phyloP scores from a whole-genome alignment of 1,284 basidiomycete species.

The Cutaneotrichosporon dermatis region DNA sequence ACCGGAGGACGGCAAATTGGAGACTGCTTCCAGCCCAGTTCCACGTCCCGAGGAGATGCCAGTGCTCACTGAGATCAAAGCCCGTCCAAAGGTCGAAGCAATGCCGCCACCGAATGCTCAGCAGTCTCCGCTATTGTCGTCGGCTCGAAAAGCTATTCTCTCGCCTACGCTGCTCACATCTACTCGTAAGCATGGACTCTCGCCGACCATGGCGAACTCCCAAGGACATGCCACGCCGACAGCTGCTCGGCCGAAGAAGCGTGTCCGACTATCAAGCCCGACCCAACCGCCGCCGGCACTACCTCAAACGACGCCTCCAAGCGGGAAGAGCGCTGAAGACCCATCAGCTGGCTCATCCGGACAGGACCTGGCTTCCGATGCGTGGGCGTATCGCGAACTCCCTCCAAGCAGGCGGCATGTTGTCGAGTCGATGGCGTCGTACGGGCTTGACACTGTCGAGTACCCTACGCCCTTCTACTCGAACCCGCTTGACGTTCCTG shows the following conservation, averaged over 20 bases:
- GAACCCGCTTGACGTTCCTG: constrained; percentile 65
- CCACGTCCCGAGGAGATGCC: not conserved
- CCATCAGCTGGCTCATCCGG: not conserved
- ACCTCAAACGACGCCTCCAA: not conserved
- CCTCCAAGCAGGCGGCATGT: constrained; percentile 59
- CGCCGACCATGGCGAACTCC: not conserved
- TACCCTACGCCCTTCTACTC: constrained; percentile 79
- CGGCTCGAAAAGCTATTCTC: not conserved
- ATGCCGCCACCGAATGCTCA: constrained; percentile 11
- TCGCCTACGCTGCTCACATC: not conserved
- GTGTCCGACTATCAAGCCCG: constrained; percentile 13
- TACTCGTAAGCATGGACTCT: not conserved
- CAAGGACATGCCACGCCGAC: not conserved
- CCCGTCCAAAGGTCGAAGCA: not conserved
- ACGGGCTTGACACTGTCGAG: constrained; percentile 59
- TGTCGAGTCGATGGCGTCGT: constrained; percentile 54
- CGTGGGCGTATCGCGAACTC: constrained; percentile 55
- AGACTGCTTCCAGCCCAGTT: not conserved
- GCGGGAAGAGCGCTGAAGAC: not conserved
- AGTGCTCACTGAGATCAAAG: constrained; percentile 5
- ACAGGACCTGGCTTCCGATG: constrained; percentile 9
- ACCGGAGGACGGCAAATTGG: not conserved
- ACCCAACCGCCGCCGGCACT: not conserved
- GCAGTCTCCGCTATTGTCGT: not conserved
- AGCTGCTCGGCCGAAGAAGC: constrained; percentile 8